Conservation (phyloP, 2,329 filamentous ascomycete species). For the Botryosphaeria dothidea region DNA sequence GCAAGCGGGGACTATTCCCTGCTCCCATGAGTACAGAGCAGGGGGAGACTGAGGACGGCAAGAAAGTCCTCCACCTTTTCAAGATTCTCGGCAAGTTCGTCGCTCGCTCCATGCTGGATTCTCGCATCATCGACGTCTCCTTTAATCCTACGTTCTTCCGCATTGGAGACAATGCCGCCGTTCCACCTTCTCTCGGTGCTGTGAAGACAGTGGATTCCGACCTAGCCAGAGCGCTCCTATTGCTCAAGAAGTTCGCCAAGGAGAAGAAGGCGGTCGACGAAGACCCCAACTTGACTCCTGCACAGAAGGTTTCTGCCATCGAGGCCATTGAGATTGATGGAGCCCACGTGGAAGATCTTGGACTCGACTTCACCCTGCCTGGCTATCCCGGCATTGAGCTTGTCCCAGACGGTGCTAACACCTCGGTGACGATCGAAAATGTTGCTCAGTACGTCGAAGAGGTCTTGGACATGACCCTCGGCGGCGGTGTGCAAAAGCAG, state of each 20-base stretch:
- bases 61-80: slow-evolving; percentile 84
- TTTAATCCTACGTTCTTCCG: slow-evolving; percentile 99
- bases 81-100: slow-evolving; percentile 96
- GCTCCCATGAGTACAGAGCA: slow-evolving; percentile 84
- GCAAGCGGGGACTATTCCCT: slow-evolving; percentile 83
- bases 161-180: slow-evolving; percentile 70
- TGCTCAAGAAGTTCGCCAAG: slow-evolving; percentile 82
- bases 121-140: slow-evolving; percentile 93
- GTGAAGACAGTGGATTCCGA: slow-evolving; percentile 87
- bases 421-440: slow-evolving; percentile 82
- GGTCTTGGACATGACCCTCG: slow-evolving; percentile 88
- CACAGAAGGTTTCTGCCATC: slow-evolving; percentile 70
- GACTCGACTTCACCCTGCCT: slow-evolving; percentile 91
- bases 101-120: slow-evolving; percentile 96
- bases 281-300: slow-evolving; percentile 63
- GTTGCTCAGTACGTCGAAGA: slow-evolving; percentile 85
- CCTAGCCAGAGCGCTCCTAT: slow-evolving; percentile 79
- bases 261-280: slow-evolving; percentile 82
- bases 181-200: slow-evolving; percentile 83
- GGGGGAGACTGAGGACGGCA: slow-evolving; percentile 72
- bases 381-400: slow-evolving; percentile 88
- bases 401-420: slow-evolving; percentile 70
- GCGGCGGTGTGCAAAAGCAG: slow-evolving; percentile 83
- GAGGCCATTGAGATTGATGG: slow-evolving; percentile 73
- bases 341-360: slow-evolving; percentile 79